Evolutionary conservation across 306 rosid genomes (phyloP), one percentile per base, ranked within the genome.

Genomic region (Castanea crenata): DNA sequence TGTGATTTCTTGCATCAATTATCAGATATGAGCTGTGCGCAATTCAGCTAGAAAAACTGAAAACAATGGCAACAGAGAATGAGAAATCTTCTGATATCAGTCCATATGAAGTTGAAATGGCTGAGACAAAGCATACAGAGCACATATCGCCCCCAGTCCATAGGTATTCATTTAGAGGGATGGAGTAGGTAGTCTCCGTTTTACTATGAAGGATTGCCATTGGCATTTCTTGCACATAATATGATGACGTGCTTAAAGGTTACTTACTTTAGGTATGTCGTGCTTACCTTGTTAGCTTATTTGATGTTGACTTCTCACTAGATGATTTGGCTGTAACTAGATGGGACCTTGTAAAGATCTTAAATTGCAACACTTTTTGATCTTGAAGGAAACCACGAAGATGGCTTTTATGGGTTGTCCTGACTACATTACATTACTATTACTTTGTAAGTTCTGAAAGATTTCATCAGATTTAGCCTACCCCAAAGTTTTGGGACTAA

Each of bases 1-100:
- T 79, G 20, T 67, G 64, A 72, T 51, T 16, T 78, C 32, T 56
- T 64, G 72, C 55, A 75, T 71, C 51, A 68, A 18, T 55, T 70
- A 81, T 79, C 91, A 94, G 97, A 85, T 94, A 92, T 13, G 98
- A 94, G 87, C 90, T 91, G 38, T 89, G 79, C 1, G 91, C 93
- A 61, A 67, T 91, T 76, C 92, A 90, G 63, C 67, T 41, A 27
- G 97, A 88, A 78, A 88, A 88, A 78, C 82, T 88, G 56, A 86
- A 80, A 74, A 86, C 54, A 74, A 87, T 90, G 89, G 89, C 93
- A 56, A 73, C 59, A 79, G 92, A 78, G 67, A 91, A 83, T 41
- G 90, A 85, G 65, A 84, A 90, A 73, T 75, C 92, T 82, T 81
- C 89, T 38, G 86, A 85, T 69, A 31, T 74, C 82, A 74, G 55